Evolutionary conservation across 2,329 filamentous ascomycete species (phyloP), one percentile per base, ranked within the genome.

Genomic region (Cercospora zeae-maydis): DNA sequence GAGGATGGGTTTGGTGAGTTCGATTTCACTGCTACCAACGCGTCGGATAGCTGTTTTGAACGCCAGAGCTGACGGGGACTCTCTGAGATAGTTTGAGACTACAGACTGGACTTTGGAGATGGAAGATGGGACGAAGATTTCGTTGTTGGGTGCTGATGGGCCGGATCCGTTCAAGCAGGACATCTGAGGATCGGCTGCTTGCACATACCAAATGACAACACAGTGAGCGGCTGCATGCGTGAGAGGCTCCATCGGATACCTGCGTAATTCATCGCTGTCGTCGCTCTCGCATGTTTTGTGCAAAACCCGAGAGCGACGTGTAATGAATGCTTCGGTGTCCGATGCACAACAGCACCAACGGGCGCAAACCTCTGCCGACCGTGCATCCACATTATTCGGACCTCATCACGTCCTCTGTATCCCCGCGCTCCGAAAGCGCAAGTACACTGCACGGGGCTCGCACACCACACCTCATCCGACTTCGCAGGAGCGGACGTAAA

Each of bases 61-160:
- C 16, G 11, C n/a, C 30, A 34, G 52, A 47, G 58, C 42, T 55
- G 27, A 36, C 34, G 47, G 61, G 58, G 54, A 37, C 63, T 11
- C n/a, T 58, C 62, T 63, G 71, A 49, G 64, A 54, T 70, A 88
- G 81, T 98, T 96, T 77, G 88, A 92, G 79, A 99, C 95, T 36
- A 85, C 88, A 62, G 90, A 93, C 81, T 99, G 93, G 93, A 95
- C 88, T 74, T 79, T 99, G 71, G 86, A 88, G 75, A 86, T 85
- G 66, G 81, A 84, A 65, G 84, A 86, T 71, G 85, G 85, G 45
- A 81, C 81, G 57, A 85, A 88, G 68, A 83, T 97, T 68, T 88
- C 96, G 73, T 78, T 99, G 75, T 82, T 97, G 66, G 86, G 90
- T 69, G 86, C 83, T 4, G 81, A 78, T 47, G 74, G 63, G 82